Base-by-base conservation (phyloP, 129 eudicot genomes). In the Erigeron canadensis region DNA sequence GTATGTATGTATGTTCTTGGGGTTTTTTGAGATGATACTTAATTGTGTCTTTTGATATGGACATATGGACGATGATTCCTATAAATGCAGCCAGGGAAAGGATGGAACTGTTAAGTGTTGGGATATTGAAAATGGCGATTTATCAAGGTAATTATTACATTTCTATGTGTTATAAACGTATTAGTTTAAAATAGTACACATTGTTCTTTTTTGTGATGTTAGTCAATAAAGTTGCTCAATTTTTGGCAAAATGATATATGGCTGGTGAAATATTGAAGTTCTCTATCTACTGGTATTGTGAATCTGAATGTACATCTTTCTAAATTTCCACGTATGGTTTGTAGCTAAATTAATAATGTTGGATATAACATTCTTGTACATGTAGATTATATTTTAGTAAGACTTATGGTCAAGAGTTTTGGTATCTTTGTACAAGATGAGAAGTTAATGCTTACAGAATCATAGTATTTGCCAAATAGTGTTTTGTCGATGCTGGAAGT, bases 71-170 rank as follows among this genome's bases (percentile, higher is more conserved):
- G 5, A 7, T 38, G 37, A 51, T 69, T 69, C 18, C 17, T 59
- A 34, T 46, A 4, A 4, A 48, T 81, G 70, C 76, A 89, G 92
- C 78, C 98, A 94, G 74, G 98, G 98, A 12, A 87, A 91, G 68
- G 98, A 89, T 75, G 98, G 98, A 67, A 84, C 90, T 21, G 73
- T 93, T 10, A 93, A 86, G 81, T 84, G 74, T 77, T 93, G 98
- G 96, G 98, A 93, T 74, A 69, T 89, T 51, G 96, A 81, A 69
- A 75, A 82, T 28, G 90, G 87, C 67, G 89, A 90, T 53, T 73
- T 93, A 81, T 90, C 97, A 11, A 87, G 96, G 96, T 89, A 81
- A 34, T 37, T 54, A 13, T 46, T 62, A 37, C 45, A 5, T 53
- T 18, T 34, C n/a, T 75, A 11, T 28, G 22, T 41, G n/a, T 65